Percentiles rank a stretch among this genome's conserved stretches.
Conservation (phyloP, 805 yeast genomes). For the Yamadazyma endophytica region DNA sequence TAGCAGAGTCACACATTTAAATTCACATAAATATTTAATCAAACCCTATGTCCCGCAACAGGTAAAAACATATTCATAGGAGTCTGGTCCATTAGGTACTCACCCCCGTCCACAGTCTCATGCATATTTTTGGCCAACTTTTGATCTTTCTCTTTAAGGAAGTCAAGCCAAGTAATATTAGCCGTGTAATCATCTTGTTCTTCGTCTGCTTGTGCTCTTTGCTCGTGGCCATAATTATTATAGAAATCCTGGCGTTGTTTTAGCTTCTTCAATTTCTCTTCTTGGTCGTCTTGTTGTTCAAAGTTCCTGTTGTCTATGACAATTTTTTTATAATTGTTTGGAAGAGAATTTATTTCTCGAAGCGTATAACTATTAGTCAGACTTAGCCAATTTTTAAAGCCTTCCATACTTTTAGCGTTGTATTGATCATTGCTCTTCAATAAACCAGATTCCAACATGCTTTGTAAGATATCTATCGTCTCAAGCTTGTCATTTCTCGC, state of each 20-base stretch:
- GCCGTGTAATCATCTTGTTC: conserved; percentile 17
- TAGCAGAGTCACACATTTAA: too few species aligned
- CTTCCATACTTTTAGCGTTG: conserved; percentile 34
- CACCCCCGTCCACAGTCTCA: conserved; percentile 5
- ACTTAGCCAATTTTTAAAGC: conserved; percentile 34
- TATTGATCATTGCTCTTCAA: conserved; percentile 46
- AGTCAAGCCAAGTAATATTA: conserved; percentile 30
- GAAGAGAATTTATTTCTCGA: conserved; percentile 18
- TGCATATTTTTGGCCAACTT: conserved; percentile 31
- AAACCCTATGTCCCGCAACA: too few species aligned
- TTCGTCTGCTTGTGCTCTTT: conserved; percentile 13
- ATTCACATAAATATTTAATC: too few species aligned
- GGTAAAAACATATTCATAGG: conserved; percentile 3
- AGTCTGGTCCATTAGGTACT: conserved; percentile 9
- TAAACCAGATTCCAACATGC: conserved; percentile 60
- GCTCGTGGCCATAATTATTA: conserved; percentile 24
- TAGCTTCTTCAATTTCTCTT: conserved; percentile 27
- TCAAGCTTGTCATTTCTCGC: conserved; percentile 39
- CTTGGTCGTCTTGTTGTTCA: conserved; percentile 32
- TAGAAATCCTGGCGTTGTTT: conserved; percentile 38
- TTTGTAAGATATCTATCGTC: conserved; percentile 68
- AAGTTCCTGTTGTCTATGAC: conserved; percentile 37
- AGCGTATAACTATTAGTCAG: conserved; percentile 20
- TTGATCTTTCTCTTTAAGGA: conserved; percentile 30
- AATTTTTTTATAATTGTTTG: conserved; percentile 23